Percentiles rank a stretch among this genome's conserved stretches.
These are phyloP conservation scores for Wickerhamiella australiensis DNA, from an alignment of 805 yeast species.

Conservation along the genomic window DNA sequence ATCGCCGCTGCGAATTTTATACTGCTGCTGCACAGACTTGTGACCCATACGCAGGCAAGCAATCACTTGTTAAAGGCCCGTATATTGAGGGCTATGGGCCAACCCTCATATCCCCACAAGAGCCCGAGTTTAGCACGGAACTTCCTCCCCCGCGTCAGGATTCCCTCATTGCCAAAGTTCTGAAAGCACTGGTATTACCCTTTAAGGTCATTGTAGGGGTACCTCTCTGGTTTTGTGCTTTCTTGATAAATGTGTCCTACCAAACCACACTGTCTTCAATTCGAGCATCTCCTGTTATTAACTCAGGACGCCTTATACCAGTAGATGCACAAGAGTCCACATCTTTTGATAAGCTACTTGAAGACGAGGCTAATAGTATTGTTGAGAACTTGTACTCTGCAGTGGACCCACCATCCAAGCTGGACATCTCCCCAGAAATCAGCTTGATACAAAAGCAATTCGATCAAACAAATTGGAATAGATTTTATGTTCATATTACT, in stretches of 20 bases:
- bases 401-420: constrained; percentile 13
- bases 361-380: constrained; percentile 19
- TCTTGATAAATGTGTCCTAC: constrained; percentile 35
- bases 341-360: constrained; percentile 14
- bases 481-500: constrained; percentile 57
- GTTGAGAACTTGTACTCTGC: constrained; percentile 20
- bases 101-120: constrained; percentile 13
- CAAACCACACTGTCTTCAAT: constrained; percentile 34
- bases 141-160: neutral
- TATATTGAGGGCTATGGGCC: constrained; percentile 20
- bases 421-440: constrained; percentile 31
- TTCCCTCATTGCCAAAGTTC: neutral
- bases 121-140: neutral
- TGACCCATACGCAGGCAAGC: constrained; percentile 17
- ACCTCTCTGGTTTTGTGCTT: constrained; percentile 55
- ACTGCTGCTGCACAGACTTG: constrained; percentile 52
- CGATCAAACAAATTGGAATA: constrained; percentile 53
- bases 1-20: constrained; percentile 73
- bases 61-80: constrained; percentile 15
- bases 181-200: neutral
- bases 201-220: constrained; percentile 39
- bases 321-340: neutral
- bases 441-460: constrained; percentile 41
- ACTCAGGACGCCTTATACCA: neutral
- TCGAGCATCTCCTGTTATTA: constrained; percentile 22